Conservation (phyloP, 2,329 filamentous ascomycete genomes). For the Diplodia mutila region DNA sequence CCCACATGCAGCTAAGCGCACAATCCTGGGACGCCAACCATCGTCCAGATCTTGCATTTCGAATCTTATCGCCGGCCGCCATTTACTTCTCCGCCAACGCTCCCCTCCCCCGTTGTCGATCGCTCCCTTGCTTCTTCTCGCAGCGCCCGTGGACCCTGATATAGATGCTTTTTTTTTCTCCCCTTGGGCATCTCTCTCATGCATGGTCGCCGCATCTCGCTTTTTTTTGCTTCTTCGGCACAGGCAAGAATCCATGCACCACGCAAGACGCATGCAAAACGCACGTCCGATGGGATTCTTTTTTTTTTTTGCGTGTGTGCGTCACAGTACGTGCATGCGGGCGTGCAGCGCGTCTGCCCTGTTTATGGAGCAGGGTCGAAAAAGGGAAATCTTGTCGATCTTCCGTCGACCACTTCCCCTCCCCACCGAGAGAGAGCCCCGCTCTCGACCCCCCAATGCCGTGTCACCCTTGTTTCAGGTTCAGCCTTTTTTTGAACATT, state of each 20-base stretch:
- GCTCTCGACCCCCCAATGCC: neutral
- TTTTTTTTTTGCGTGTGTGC: neutral
- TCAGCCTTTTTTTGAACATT: neutral
- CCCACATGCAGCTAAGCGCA: neutral
- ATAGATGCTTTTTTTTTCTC: neutral
- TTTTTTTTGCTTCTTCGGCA: constrained; percentile 14
- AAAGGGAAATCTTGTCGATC: neutral
- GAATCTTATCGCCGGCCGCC: neutral
- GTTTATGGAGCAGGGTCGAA: neutral
- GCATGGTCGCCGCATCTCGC: neutral
- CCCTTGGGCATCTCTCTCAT: neutral
- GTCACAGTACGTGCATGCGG: neutral
- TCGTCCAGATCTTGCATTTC: neutral
- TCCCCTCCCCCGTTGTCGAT: neutral
- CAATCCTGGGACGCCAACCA: neutral
- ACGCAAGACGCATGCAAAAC: neutral
- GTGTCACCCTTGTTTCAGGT: constrained; percentile 13
- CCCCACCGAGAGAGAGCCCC: neutral
- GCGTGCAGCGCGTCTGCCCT: neutral
- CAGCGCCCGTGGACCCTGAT: neutral
- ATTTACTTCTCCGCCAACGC: neutral
- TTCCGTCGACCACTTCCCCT: neutral
- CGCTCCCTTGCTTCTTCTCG: neutral
- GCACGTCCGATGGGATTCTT: neutral
- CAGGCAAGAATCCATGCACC: neutral